phyloP scores from a whole-genome alignment of 352 stramenopile genomes.

The Phytophthora sansomeana region DNA sequence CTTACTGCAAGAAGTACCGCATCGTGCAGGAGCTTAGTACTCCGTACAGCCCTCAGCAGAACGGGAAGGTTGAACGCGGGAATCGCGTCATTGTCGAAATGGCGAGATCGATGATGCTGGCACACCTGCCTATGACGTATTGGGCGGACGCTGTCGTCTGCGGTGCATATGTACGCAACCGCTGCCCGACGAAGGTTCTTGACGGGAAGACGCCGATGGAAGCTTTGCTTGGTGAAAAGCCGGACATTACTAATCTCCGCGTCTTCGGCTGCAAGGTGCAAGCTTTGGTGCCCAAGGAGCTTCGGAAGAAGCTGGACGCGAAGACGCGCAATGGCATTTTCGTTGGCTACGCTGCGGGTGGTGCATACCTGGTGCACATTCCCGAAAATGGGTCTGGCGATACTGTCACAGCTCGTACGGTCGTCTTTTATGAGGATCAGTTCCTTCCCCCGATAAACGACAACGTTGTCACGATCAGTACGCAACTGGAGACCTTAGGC shows the following conservation, averaged over 20 bases:
- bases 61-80: too few species aligned
- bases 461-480: too few species aligned
- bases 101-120: slow-evolving; percentile 11
- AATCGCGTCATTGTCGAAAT: too few species aligned
- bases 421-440: slow-evolving; percentile 14
- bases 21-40: too few species aligned
- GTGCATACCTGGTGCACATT: slow-evolving; percentile 15
- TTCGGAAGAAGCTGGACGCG: slow-evolving; percentile 4
- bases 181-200: slow-evolving; percentile 9
- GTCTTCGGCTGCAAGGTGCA: slow-evolving; percentile 19
- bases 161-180: slow-evolving; percentile 19
- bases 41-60: too few species aligned
- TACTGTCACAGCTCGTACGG: neutral
- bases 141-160: slow-evolving; percentile 15
- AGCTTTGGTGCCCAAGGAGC: neutral
- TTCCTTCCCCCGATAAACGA: too few species aligned
- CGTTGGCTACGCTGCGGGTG: too few species aligned
- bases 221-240: neutral
- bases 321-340: too few species aligned
- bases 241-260: slow-evolving; percentile 9
- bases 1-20: too few species aligned
- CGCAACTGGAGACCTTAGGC: too few species aligned
- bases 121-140: slow-evolving; percentile 4
- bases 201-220: slow-evolving; percentile 21
- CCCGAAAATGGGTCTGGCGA: neutral